These are phyloP conservation scores for Emiliania huxleyi DNA, from an alignment of 78 protist genomes.

Conservation along the genomic window DNA sequence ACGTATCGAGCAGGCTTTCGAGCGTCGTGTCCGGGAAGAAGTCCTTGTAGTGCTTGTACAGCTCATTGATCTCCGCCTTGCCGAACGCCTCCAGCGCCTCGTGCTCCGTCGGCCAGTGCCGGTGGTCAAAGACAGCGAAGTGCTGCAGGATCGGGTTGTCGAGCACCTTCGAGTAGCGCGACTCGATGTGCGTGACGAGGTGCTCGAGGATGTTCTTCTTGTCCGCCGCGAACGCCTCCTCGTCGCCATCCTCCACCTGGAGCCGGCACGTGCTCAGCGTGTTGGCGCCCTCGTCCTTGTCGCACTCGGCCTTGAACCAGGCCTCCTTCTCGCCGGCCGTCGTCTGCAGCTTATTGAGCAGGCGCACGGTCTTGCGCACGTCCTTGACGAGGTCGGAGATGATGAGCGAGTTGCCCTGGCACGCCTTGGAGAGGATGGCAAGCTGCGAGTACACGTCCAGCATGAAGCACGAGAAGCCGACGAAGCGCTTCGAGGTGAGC, in stretches of 20 bases:
- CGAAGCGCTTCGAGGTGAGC: background rate
- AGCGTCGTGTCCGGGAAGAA: no score
- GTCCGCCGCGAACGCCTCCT: background rate
- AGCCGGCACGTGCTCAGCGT: background rate
- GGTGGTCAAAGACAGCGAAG: background rate
- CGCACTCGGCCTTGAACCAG: background rate
- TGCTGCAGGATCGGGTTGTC: background rate
- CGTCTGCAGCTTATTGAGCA: background rate
- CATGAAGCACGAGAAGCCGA: background rate
- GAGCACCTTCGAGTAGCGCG: background rate
- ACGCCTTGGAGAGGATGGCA: background rate
- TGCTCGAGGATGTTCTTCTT: background rate
- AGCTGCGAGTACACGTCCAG: background rate
- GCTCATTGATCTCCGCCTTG: background rate
- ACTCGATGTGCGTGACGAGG: background rate
- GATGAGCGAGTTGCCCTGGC: background rate
- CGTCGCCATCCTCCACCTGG: background rate
- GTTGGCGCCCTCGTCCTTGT: background rate
- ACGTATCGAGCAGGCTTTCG: background rate
- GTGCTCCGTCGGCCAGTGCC: background rate
- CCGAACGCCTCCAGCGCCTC: background rate
- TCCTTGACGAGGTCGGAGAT: background rate
- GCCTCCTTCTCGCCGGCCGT: background rate
- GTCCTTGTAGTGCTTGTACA: background rate
- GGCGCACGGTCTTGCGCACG: background rate